Evolutionary conservation across 2,329 filamentous ascomycete species (phyloP).

Genomic region (Pseudopithomyces maydicus): DNA sequence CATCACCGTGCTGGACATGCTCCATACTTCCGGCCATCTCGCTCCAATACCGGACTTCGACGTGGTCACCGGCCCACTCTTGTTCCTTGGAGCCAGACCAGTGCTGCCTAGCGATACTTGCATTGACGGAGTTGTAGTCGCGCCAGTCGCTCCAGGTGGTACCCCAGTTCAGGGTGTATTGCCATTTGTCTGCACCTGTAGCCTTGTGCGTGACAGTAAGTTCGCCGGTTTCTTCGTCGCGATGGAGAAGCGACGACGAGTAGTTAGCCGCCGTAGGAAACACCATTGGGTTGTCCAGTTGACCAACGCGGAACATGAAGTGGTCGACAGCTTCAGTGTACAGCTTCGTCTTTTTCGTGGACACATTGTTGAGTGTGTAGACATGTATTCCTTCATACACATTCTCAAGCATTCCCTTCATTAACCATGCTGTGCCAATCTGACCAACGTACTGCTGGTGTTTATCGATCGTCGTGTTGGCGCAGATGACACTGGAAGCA

Average conservation of each 20-base stretch:
- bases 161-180: constrained; percentile 67
- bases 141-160: constrained; percentile 64
- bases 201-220: constrained; percentile 63
- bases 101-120: constrained; percentile 52
- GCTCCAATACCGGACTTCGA: constrained; percentile 68
- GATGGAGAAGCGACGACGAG: constrained; percentile 57
- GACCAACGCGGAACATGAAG: constrained; percentile 66
- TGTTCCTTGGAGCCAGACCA: constrained; percentile 66
- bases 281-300: constrained; percentile 63
- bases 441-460: constrained; percentile 54
- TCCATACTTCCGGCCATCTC: constrained; percentile 62
- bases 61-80: constrained; percentile 65
- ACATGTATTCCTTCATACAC: constrained; percentile 67
- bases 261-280: constrained; percentile 64
- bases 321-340: constrained; percentile 61
- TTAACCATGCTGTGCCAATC: constrained; percentile 60
- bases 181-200: constrained; percentile 65
- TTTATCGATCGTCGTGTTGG: constrained; percentile 30
- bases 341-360: constrained; percentile 47
- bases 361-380: constrained; percentile 61
- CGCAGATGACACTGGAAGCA: constrained; percentile 52
- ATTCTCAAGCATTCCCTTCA: constrained; percentile 57
- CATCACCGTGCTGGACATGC: constrained; percentile 65
- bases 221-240: constrained; percentile 45
- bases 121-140: constrained; percentile 59